Evolutionary conservation across 805 yeast species (phyloP).

Genomic region (Candida taoyuanica): DNA sequence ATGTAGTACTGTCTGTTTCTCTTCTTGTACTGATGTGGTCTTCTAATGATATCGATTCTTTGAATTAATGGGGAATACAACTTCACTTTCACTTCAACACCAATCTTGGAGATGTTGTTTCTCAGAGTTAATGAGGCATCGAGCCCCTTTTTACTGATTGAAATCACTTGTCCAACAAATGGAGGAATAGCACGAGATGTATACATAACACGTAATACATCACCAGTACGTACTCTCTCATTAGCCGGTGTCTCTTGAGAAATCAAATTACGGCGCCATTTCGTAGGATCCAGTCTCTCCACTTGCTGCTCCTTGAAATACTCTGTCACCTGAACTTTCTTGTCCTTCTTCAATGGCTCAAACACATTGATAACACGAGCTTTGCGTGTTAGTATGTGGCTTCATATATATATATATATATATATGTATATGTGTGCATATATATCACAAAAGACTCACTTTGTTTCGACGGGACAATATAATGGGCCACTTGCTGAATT

Average conservation of each 20-base stretch:
- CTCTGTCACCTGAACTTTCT: slow-evolving; percentile 14
- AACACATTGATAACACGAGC: slow-evolving; percentile 21
- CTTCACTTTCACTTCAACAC: slow-evolving; percentile 80
- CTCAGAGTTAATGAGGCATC: slow-evolving; percentile 78
- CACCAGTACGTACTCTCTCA: slow-evolving; percentile 66
- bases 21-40: slow-evolving; percentile 65
- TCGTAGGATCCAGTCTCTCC: slow-evolving; percentile 58
- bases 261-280: slow-evolving; percentile 56
- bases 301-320: slow-evolving; percentile 31
- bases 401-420: background rate
- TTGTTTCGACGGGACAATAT: slow-evolving; percentile 14
- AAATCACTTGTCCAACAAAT: slow-evolving; percentile 75
- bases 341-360: slow-evolving; percentile 15
- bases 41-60: slow-evolving; percentile 71
- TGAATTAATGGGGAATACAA: slow-evolving; percentile 75
- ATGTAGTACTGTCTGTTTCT: slow-evolving; percentile 89
- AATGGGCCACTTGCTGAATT: slow-evolving; percentile 13
- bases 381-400: slow-evolving; percentile 2
- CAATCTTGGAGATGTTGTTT: slow-evolving; percentile 76
- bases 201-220: slow-evolving; percentile 71
- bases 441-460: slow-evolving; percentile 2
- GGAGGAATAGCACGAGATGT: slow-evolving; percentile 50
- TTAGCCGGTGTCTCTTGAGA: slow-evolving; percentile 34
- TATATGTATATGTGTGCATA: background rate
- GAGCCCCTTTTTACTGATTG: slow-evolving; percentile 64